Evolutionary conservation across 2,329 filamentous ascomycete species (phyloP), one percentile per base, ranked within the genome.

Genomic region (Geosmithia morbida): DNA sequence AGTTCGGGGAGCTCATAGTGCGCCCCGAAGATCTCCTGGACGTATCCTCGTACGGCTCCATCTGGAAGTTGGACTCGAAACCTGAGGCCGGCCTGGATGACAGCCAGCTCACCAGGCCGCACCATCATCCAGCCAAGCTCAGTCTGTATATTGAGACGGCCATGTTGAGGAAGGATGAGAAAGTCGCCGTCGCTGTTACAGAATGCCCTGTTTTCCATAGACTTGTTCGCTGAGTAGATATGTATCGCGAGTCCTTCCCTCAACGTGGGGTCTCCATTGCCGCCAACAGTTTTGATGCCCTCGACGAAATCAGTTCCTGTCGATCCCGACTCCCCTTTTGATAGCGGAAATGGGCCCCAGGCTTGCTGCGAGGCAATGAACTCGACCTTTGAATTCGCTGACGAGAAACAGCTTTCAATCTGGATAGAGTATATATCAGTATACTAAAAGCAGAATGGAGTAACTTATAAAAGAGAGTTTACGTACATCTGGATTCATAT

Each of bases 111-210:
- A 49, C 74, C 75, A 1, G 80, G 79, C 46, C 77, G 70, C 11
- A 83, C 71, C 41, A 79, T 66, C 2, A 84, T 61, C 47, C 67
- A 67, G 14, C 80, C 80, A 45, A 83, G 66, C 54, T 84, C 80
- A 0, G 80, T 83, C 56, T 77, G 72, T 49, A 84, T 78, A 52
- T 83, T 77, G 39, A 83, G 61, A 3, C 71, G 67, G 2, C 80
- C 80, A 50, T 80, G 72, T 56, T 83, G 80, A 2, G 76, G 70
- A n/a, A 84, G 75, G 52, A 84, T 79, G 45, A 83, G 59, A 52
- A 80, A 79, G 57, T 83, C 80, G 6, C 80, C 79, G 55, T 83
- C 79, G 0, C 81, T 79, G 11, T 77, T 83, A 64, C 85, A 86
- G 59, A 86, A 86, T 0, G 81, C 81, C 52, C 79, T 71, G 43